phyloP scores from a whole-genome alignment of 257 asterid species.

The Capsicum pubescens region DNA sequence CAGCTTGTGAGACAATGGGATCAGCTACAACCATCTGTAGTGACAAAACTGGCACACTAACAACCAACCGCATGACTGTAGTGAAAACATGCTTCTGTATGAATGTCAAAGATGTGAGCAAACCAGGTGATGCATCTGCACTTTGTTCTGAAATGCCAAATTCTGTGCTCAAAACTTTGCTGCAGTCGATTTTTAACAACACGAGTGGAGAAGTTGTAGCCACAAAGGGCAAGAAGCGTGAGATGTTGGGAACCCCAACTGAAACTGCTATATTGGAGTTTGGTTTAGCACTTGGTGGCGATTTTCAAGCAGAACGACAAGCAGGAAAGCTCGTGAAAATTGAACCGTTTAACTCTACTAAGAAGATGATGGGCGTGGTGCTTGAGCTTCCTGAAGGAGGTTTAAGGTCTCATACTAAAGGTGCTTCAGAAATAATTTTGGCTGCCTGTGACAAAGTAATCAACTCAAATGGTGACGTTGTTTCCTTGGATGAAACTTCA shows the following conservation, averaged over 20 bases:
- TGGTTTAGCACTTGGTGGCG: constrained; percentile 33
- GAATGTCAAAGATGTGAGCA: constrained; percentile 32
- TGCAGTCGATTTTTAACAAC: constrained; percentile 34
- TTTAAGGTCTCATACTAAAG: constrained; percentile 34
- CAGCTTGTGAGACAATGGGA: constrained; percentile 40
- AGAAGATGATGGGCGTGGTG: constrained; percentile 32
- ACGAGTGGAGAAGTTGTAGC: constrained; percentile 32
- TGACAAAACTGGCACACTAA: constrained; percentile 36
- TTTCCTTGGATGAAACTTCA: constrained; percentile 26
- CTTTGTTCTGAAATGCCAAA: constrained; percentile 27
- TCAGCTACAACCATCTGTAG: constrained; percentile 38
- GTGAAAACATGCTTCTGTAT: constrained; percentile 36
- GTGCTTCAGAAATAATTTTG: constrained; percentile 34
- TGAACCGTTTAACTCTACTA: constrained; percentile 35
- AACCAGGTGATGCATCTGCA: constrained; percentile 20
- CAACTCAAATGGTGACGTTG: constrained; percentile 30
- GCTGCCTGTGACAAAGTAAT: constrained; percentile 34
- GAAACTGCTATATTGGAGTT: constrained; percentile 33
- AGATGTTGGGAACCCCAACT: constrained; percentile 37
- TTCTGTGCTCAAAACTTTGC: constrained; percentile 21
- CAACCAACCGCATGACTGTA: constrained; percentile 36
- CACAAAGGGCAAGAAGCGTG: constrained; percentile 19
- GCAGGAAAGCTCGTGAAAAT: constrained; percentile 30
- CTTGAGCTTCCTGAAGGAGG: constrained; percentile 31
- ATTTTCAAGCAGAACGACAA: constrained; percentile 32